A percentile compares a stretch with the other conserved stretches of the same genome.
Conservation (phyloP, 2,329 filamentous ascomycete species). For the Septoria linicola region DNA sequence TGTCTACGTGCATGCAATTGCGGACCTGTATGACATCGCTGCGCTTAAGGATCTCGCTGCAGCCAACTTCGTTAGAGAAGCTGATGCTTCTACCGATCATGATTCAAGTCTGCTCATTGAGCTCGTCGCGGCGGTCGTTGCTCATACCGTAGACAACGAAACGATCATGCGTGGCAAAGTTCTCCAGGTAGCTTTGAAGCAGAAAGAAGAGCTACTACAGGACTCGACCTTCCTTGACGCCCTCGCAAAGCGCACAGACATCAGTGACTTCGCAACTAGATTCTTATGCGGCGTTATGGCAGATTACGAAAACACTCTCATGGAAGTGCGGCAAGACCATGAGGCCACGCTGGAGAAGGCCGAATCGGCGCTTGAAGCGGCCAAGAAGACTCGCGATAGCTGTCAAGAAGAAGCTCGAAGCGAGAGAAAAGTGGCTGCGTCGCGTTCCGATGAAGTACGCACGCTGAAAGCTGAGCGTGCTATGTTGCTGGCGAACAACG, state of each 20-base stretch:
- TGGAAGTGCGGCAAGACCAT: no score
- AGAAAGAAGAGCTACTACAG: not conserved
- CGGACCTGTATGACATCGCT: conserved; percentile 15
- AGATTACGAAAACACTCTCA: not conserved
- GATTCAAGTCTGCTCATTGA: no score
- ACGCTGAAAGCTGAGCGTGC: no score
- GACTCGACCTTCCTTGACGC: conserved; percentile 1
- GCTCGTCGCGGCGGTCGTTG: not conserved
- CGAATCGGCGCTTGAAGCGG: no score
- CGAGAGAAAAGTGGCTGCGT: no score
- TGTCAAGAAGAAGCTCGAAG: no score
- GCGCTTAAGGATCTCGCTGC: conserved; percentile 12
- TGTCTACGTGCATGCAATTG: conserved; percentile 17
- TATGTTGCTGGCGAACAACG: no score
- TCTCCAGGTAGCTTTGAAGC: not conserved
- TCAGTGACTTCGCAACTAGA: conserved; percentile 1
- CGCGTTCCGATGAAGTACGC: no score
- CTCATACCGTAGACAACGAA: not conserved
- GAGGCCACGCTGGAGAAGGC: no score
- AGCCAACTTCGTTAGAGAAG: conserved; percentile 2
- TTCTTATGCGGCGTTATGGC: not conserved
- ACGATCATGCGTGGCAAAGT: conserved; percentile 2
- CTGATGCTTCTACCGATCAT: not conserved
- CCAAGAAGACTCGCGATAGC: no score
- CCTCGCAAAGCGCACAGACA: not conserved